phyloP scores from a whole-genome alignment of 179 eudicot genomes.

The Carnegiea gigantea region DNA sequence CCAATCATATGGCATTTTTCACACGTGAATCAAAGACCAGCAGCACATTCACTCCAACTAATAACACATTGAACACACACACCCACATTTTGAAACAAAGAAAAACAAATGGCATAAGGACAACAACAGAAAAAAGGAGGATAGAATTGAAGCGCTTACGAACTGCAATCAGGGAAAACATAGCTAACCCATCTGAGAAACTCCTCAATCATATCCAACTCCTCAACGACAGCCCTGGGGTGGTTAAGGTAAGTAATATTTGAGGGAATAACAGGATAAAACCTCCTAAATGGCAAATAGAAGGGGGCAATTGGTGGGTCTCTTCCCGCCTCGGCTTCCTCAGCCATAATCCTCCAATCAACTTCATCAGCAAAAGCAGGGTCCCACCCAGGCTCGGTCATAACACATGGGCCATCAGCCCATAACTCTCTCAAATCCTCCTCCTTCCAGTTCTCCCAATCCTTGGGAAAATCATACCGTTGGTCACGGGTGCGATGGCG shows the following conservation, averaged over 20 bases:
- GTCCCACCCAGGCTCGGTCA: constrained; percentile 75
- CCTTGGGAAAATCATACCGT: constrained; percentile 32
- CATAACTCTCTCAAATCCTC: constrained; percentile 70
- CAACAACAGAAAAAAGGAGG: neutral
- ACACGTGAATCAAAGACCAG: neutral
- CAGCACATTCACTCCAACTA: neutral
- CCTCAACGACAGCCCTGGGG: constrained; percentile 66
- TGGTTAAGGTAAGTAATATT: constrained; percentile 50
- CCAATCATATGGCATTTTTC: neutral
- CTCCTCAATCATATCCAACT: constrained; percentile 86
- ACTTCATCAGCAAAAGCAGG: constrained; percentile 60
- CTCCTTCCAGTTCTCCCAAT: constrained; percentile 44
- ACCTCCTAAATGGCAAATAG: constrained; percentile 70
- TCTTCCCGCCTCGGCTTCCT: constrained; percentile 45
- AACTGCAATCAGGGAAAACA: constrained; percentile 69
- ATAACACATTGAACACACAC: constrained; percentile 3
- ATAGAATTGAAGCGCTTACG: constrained; percentile 45
- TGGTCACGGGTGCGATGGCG: constrained; percentile 32
- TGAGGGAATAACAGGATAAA: constrained; percentile 66
- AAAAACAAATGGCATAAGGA: no score
- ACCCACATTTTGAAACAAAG: neutral
- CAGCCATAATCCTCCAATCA: constrained; percentile 43
- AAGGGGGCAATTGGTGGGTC: constrained; percentile 80
- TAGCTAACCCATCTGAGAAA: constrained; percentile 83
- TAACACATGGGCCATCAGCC: constrained; percentile 60